These are phyloP conservation scores for Tricholoma bakamatsutake DNA, from an alignment of 768 basidiomycete genomes.

Conservation along the genomic window DNA sequence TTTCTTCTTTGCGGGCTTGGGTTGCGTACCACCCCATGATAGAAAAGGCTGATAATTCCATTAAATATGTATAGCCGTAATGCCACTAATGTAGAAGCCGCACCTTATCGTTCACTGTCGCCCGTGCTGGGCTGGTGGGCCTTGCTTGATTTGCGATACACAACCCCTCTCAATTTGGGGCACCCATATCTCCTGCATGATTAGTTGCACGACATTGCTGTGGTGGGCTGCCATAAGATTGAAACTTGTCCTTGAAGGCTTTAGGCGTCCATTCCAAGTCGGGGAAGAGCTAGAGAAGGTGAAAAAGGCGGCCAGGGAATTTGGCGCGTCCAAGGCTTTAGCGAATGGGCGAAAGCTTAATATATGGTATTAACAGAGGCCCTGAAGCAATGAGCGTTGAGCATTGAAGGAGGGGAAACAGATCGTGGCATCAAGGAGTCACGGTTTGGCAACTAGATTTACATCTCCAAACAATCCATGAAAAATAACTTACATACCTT, in stretches of 20 bases:
- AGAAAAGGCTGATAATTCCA: not conserved
- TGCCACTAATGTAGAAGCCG: not conserved
- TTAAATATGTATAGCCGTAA: not conserved
- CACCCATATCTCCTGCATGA: no score
- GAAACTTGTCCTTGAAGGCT: not conserved
- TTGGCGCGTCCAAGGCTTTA: not conserved
- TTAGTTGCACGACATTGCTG: not conserved
- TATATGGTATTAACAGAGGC: no score
- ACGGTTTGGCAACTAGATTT: not conserved
- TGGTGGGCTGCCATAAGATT: not conserved
- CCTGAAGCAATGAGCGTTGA: no score
- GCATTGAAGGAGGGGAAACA: no score
- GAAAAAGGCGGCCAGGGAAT: not conserved
- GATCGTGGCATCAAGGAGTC: no score
- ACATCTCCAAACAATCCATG: not conserved
- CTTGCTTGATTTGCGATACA: not conserved
- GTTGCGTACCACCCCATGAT: not conserved
- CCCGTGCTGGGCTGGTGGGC: no score
- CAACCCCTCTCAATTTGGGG: not conserved
- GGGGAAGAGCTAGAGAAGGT: not conserved
- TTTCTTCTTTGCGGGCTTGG: no score
- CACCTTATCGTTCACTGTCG: not conserved
- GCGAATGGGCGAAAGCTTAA: no score
- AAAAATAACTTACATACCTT: not conserved
- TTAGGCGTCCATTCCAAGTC: not conserved